Conservation (phyloP, 176 grass and related monocot species). For the Carex parvula region DNA sequence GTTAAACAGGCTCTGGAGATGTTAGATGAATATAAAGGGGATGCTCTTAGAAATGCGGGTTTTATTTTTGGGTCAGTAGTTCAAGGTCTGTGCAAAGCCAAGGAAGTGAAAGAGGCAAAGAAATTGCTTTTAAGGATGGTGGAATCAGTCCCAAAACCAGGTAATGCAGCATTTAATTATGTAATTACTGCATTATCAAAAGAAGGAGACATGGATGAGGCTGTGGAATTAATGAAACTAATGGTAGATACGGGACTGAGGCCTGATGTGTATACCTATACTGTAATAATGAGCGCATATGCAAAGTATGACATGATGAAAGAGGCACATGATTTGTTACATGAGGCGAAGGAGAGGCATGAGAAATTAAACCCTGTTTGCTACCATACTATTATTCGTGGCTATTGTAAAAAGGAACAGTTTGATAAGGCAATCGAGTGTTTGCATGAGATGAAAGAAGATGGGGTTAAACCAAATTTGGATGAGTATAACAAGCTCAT, state of each 20-base stretch:
- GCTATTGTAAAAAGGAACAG: slow-evolving; percentile 89
- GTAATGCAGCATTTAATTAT: slow-evolving; percentile 77
- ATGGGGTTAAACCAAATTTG: slow-evolving; percentile 69
- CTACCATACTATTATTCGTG: slow-evolving; percentile 84
- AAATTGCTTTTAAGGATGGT: slow-evolving; percentile 64
- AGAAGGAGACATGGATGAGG: slow-evolving; percentile 69
- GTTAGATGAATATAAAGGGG: slow-evolving; percentile 56
- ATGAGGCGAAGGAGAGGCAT: slow-evolving; percentile 61
- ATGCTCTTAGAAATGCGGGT: slow-evolving; percentile 59
- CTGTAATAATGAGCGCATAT: slow-evolving; percentile 86
- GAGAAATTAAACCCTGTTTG: slow-evolving; percentile 53
- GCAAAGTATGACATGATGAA: slow-evolving; percentile 64
- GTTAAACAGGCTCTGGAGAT: slow-evolving; percentile 49
- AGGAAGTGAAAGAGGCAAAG: slow-evolving; percentile 55
- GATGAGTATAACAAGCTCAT: slow-evolving; percentile 94
- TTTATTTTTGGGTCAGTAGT: slow-evolving; percentile 55
- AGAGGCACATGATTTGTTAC: slow-evolving; percentile 71
- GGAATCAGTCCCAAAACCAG: slow-evolving; percentile 61
- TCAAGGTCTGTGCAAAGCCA: slow-evolving; percentile 65
- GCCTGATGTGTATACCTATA: slow-evolving; percentile 83
- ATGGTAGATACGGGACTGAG: slow-evolving; percentile 59
- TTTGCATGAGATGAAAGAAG: slow-evolving; percentile 85
- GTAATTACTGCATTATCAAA: slow-evolving; percentile 71
- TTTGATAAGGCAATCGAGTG: slow-evolving; percentile 80
- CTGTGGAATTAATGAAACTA: slow-evolving; percentile 55